These are phyloP conservation scores for Tagetes erecta DNA, from an alignment of 129 eudicot genomes.

Conservation along the genomic window DNA sequence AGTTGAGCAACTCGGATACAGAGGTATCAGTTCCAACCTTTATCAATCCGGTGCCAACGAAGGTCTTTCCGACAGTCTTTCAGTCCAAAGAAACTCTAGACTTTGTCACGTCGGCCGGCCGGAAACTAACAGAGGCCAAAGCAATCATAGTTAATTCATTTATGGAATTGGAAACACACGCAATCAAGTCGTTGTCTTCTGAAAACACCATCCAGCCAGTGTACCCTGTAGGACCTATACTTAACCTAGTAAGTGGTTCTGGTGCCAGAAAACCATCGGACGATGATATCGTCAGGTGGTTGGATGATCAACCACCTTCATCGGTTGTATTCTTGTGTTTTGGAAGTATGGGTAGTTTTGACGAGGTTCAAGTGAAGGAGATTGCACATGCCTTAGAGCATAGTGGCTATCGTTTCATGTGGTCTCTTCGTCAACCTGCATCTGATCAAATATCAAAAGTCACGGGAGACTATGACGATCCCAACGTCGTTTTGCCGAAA, in stretches of 20 bases:
- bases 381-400: conserved; percentile 51
- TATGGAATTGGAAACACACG: conserved; percentile 36
- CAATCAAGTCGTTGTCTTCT: conserved; percentile 15
- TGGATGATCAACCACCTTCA: conserved; percentile 38
- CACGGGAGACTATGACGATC: conserved; percentile 32
- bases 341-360: conserved; percentile 58
- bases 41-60: conserved; percentile 31
- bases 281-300: conserved; percentile 29
- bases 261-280: background rate
- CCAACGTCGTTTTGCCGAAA: conserved; percentile 36
- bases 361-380: conserved; percentile 49
- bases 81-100: conserved; percentile 14
- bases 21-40: conserved; percentile 30
- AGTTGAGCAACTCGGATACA: conserved; percentile 19
- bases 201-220: conserved; percentile 18
- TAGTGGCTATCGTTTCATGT: conserved; percentile 44
- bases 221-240: conserved; percentile 45
- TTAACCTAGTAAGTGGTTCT: conserved; percentile 17
- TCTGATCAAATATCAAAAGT: background rate
- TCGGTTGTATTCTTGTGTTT: conserved; percentile 59
- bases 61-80: conserved; percentile 23
- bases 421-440: conserved; percentile 48
- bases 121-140: conserved; percentile 29
- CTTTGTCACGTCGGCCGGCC: background rate
- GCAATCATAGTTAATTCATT: conserved; percentile 42